phyloP scores from a whole-genome alignment of 2,329 filamentous ascomycete genomes.

The Exserohilum rostratum region DNA sequence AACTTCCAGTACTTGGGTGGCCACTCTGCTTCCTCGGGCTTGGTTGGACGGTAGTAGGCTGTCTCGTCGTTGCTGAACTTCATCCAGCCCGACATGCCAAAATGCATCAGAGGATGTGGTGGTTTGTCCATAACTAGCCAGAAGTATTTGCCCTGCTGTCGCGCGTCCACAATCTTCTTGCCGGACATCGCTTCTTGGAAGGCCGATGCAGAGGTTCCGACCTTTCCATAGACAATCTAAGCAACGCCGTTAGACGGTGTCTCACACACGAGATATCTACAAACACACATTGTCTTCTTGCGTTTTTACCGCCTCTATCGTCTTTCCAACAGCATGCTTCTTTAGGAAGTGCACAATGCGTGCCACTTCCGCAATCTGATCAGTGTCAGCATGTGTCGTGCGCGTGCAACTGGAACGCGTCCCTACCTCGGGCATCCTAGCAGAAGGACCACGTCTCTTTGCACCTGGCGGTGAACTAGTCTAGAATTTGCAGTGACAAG shows the following conservation, averaged over 20 bases:
- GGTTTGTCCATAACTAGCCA: constrained; percentile 80
- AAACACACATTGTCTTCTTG: constrained; percentile 68
- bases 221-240: constrained; percentile 84
- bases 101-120: constrained; percentile 88
- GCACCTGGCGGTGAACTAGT: not conserved
- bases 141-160: constrained; percentile 96
- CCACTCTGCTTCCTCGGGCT: constrained; percentile 69
- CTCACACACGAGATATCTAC: not conserved
- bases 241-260: not conserved
- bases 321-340: constrained; percentile 83
- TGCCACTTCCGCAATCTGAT: constrained; percentile 67
- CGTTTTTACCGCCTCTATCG: constrained; percentile 71
- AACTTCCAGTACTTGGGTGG: constrained; percentile 93
- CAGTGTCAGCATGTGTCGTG: constrained; percentile 12
- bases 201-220: constrained; percentile 75
- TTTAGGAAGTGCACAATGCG: constrained; percentile 85
- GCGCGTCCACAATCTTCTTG: constrained; percentile 72
- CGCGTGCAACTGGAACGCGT: constrained; percentile 1
- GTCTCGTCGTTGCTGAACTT: constrained; percentile 81
- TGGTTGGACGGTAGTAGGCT: constrained; percentile 75
- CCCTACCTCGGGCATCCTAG: constrained; percentile 47
- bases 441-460: not conserved
- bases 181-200: constrained; percentile 77
- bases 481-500: not conserved
- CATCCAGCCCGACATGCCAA: constrained; percentile 75